Base-by-base conservation (phyloP, 2,329 filamentous ascomycete species). In the Talaromyces rugulosus region DNA sequence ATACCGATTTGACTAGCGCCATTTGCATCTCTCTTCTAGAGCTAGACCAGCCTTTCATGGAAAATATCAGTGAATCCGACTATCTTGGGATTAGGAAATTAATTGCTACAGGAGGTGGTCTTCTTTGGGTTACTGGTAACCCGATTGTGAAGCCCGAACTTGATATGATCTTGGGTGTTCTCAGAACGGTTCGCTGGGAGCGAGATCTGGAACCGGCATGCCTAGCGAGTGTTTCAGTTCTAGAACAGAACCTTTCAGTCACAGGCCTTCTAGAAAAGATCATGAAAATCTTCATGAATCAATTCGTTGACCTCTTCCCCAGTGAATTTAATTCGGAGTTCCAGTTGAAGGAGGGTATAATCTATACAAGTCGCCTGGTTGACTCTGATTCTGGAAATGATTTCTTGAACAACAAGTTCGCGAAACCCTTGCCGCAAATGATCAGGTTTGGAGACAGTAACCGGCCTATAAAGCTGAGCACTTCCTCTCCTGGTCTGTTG, bases 61-160 rank as follows among this genome's bases (percentile, higher is more conserved):
- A 56, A 11, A n/a, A 34, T 7, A 50, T 62, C 12, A 54, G 53
- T 8, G 64, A 68, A 5, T 57, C 62, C 16, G 68, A 69, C 58
- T 72, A 72, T 62, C 66, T 64, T 6, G 64, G 59, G 18, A 63
- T 74, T 52, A 68, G 67, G 9, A 66, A 69, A 9, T 52, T 74
- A 14, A 62, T 75, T 34, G 63, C 69, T 11, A 69, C 62, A 7
- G 67, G 64, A 63, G 64, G 65, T 57, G 64, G 65, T 0, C 58
- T 77, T 11, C 63, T 78, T 7, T 78, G 75, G 75, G 62, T 77
- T 27, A 77, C 74, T 2, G 67, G 65, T 1, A 71, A 72, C 42
- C 62, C 68, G 23, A 31, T 57, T 18, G 16, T 30, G 6, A 23
- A 60, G 30, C 75, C 75, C 2, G 64, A 70, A 14, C 65, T 74